Percentiles rank a stretch among this genome's conserved stretches.
Evolutionary conservation across 176 grass and related monocot species (phyloP).

Genomic region (Oryza meridionalis): DNA sequence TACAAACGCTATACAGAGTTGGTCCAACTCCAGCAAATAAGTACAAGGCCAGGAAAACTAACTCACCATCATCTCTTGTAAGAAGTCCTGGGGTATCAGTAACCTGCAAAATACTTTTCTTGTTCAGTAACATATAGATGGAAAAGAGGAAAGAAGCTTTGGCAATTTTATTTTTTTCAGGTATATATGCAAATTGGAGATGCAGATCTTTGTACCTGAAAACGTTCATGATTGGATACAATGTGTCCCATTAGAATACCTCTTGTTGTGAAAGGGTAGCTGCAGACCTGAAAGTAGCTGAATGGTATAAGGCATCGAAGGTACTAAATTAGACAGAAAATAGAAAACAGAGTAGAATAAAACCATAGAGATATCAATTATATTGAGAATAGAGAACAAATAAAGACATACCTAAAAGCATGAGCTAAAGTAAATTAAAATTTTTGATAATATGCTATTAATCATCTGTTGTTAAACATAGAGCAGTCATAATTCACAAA

Average conservation of each 20-base stretch:
- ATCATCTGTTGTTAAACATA: conserved; percentile 6
- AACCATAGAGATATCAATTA: not conserved
- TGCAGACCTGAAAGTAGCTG: conserved; percentile 72
- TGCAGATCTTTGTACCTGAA: conserved; percentile 64
- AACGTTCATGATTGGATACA: conserved; percentile 82
- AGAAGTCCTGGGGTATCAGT: conserved; percentile 96
- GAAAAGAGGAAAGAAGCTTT: not conserved
- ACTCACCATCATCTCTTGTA: conserved; percentile 78
- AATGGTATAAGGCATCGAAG: not conserved
- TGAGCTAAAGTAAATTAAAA: not conserved
- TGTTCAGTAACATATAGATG: not conserved
- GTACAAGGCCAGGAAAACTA: conserved; percentile 12
- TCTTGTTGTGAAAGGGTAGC: conserved; percentile 98
- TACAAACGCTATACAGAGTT: not conserved
- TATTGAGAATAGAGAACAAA: not conserved
- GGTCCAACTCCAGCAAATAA: not conserved
- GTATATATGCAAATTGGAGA: conserved; percentile 3
- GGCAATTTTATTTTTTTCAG: not conserved
- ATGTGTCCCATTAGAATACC: conserved; percentile 98
- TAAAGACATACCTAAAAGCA: conserved; percentile 13
- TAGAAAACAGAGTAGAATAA: not conserved
- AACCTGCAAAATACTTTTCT: conserved; percentile 63
- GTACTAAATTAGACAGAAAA: not conserved
- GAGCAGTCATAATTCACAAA: not conserved
- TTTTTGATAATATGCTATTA: not conserved